Conservation (phyloP, 1,139 yeast genomes). For the Yamadazyma songkhlaensis region DNA sequence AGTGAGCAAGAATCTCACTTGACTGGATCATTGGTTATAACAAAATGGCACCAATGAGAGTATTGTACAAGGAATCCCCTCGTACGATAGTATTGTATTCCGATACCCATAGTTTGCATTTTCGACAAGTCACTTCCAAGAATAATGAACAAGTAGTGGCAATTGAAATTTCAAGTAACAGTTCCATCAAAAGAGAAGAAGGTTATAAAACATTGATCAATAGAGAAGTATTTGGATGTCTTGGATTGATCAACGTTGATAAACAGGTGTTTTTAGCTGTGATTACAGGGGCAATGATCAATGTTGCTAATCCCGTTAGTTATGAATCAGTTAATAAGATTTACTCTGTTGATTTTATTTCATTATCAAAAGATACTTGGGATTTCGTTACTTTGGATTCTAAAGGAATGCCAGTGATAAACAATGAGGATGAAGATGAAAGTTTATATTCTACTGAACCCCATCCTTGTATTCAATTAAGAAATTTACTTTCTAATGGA, state of each 20-base stretch:
- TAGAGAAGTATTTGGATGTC: constrained; percentile 70
- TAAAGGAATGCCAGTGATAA: constrained; percentile 54
- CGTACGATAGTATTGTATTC: constrained; percentile 55
- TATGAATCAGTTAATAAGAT: constrained; percentile 80
- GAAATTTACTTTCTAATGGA: constrained; percentile 78
- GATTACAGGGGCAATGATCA: constrained; percentile 65
- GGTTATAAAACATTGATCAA: constrained; percentile 50
- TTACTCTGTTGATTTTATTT: constrained; percentile 78
- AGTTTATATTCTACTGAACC: constrained; percentile 32
- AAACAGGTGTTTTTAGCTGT: constrained; percentile 72
- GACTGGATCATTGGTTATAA: no score
- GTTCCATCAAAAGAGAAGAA: constrained; percentile 33
- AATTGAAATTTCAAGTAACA: constrained; percentile 48
- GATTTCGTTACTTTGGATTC: constrained; percentile 67
- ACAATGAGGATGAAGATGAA: constrained; percentile 17
- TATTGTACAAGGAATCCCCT: constrained; percentile 49
- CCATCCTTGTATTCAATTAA: constrained; percentile 83
- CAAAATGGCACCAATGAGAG: constrained; percentile 33
- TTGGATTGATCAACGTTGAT: constrained; percentile 75
- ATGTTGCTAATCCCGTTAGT: constrained; percentile 83
- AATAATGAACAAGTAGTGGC: constrained; percentile 41
- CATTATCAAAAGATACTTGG: constrained; percentile 72
- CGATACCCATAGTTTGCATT: constrained; percentile 46
- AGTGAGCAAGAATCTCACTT: constrained; percentile 1
- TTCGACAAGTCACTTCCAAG: constrained; percentile 30